Evolutionary conservation across 2,329 filamentous ascomycete genomes (phyloP).

Genomic region (Penicillium paneum): DNA sequence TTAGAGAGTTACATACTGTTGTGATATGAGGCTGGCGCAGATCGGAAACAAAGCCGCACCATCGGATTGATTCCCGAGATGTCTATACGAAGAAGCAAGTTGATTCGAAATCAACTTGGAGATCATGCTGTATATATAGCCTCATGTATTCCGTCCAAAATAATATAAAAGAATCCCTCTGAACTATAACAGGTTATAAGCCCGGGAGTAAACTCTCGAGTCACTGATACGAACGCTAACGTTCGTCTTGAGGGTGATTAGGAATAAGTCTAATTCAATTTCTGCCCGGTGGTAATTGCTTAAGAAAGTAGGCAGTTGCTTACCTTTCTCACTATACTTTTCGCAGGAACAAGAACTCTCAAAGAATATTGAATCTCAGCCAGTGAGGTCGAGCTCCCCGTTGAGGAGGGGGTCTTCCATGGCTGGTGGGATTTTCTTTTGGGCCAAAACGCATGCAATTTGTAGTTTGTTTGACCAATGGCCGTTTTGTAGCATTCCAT

Average conservation of each 20-base stretch:
- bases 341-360: background rate
- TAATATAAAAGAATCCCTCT: no score
- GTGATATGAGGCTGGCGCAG: no score
- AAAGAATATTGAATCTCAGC: background rate
- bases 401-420: background rate
- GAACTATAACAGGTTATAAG: no score
- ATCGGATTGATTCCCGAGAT: no score
- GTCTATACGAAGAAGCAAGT: no score
- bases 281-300: background rate
- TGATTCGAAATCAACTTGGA: no score
- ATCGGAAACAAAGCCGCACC: no score
- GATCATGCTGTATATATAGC: no score
- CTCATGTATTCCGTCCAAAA: no score
- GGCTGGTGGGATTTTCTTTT: background rate
- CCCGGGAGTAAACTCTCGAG: no score
- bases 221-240: no score
- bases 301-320: background rate
- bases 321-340: background rate
- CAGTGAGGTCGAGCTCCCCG: background rate
- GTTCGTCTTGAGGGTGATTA: background rate
- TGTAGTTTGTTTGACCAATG: background rate
- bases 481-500: conserved; percentile 3
- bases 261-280: background rate
- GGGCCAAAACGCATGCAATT: background rate
- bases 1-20: no score